phyloP scores from a whole-genome alignment of 2,329 filamentous ascomycete species.

The Thyridium curvatum region DNA sequence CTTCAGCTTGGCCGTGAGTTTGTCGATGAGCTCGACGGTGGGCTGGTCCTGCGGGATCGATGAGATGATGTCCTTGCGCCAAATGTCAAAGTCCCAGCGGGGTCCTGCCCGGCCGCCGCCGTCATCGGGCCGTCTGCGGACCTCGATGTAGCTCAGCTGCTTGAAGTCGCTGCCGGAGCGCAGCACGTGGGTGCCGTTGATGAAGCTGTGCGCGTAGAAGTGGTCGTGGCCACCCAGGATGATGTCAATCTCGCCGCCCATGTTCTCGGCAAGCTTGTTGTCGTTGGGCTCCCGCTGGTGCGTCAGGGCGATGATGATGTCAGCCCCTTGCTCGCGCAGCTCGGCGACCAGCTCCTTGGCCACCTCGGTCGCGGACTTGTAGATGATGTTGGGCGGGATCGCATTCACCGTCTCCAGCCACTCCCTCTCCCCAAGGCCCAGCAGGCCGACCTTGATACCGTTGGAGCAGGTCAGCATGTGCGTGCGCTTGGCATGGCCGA shows the following conservation, averaged over 20 bases:
- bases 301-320: slow-evolving; percentile 76
- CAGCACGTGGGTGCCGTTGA: slow-evolving; percentile 79
- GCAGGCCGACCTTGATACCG: slow-evolving; percentile 78
- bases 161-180: slow-evolving; percentile 89
- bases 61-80: slow-evolving; percentile 65
- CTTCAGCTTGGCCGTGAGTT: slow-evolving; percentile 67
- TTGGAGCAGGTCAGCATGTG: slow-evolving; percentile 74
- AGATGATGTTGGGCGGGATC: slow-evolving; percentile 74
- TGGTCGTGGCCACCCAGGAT: slow-evolving; percentile 89
- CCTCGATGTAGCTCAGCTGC: slow-evolving; percentile 83
- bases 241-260: slow-evolving; percentile 71
- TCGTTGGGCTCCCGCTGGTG: slow-evolving; percentile 89
- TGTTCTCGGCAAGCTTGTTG: slow-evolving; percentile 72
- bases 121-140: slow-evolving; percentile 47
- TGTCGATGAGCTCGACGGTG: slow-evolving; percentile 56
- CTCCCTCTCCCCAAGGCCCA: slow-evolving; percentile 80
- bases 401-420: slow-evolving; percentile 88
- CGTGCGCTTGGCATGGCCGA: slow-evolving; percentile 71
- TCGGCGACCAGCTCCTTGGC: slow-evolving; percentile 69
- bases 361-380: slow-evolving; percentile 70
- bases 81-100: slow-evolving; percentile 72
- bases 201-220: slow-evolving; percentile 70
- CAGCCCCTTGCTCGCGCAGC: slow-evolving; percentile 69
- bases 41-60: slow-evolving; percentile 57
- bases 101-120: slow-evolving; percentile 25